Evolutionary conservation across 2,329 filamentous ascomycete species (phyloP), one percentile per base, ranked within the genome.

Genomic region (Scedosporium apiospermum): DNA sequence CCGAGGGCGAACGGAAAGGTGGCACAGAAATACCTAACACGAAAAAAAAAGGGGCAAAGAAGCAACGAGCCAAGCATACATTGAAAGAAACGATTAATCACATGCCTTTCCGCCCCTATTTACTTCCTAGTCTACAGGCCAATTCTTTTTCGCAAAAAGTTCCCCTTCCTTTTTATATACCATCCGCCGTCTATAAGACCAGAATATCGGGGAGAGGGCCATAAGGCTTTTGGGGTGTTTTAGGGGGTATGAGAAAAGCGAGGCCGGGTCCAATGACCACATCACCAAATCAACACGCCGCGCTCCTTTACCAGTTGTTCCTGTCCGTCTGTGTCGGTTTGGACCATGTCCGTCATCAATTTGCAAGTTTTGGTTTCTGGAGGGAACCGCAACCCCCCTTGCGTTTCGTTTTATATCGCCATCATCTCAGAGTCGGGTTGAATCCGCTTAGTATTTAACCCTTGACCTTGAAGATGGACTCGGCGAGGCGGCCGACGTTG

Each of bases 381-480:
- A 49, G 21, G 44, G 14, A 49, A 49, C 12, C 23, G 18, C 51
- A 23, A 55, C 16, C 44, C 44, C 42, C 42, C 12, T 46, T 18
- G 14, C 7, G 44, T 49, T 21, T 21, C 44, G 44, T 49, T 49
- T 49, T 6, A 49, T n/a, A n/a, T 38, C 34, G 34, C 34, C 34
- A 38, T 38, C 34, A 38, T 38, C 34, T 38, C 34, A 38, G 34
- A 38, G 30, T 34, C 30, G 34, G 34, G 34, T 38, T 12, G 34
- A 38, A 38, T 38, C 10, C 34, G 44, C 3, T 18, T 49, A 49
- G 16, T 1, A 9, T 66, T 70, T 81, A 86, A 72, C 88, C 88
- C 76, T 88, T 92, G 73, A 95, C 84, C 78, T 91, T 90, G 82
- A 86, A 91, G 77, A 95, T 93, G 72, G 88, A 83, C 81, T 93